A percentile compares a stretch with the other conserved stretches of the same genome.
Conservation (phyloP, 495 filamentous ascomycete genomes). For the Penicillium macrosclerotiorum region DNA sequence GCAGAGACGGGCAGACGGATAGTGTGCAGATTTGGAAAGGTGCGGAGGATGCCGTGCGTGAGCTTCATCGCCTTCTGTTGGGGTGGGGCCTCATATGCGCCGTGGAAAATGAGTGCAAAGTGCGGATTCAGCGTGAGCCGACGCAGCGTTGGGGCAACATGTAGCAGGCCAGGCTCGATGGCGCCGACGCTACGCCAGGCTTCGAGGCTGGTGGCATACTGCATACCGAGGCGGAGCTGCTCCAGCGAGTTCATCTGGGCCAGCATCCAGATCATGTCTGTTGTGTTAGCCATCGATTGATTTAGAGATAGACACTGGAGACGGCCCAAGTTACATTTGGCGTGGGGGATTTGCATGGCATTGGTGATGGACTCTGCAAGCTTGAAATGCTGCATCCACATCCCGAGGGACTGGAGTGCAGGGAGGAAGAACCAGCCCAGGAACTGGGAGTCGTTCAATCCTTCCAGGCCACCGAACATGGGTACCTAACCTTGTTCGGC, state of each 20-base stretch:
- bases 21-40: background rate
- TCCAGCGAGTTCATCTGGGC: background rate
- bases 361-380: no score
- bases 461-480: background rate
- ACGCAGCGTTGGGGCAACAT: no score
- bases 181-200: background rate
- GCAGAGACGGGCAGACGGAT: background rate
- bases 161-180: background rate
- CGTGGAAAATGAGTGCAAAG: no score
- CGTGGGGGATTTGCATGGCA: no score
- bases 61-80: background rate
- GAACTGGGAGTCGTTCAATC: background rate
- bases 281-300: background rate
- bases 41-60: background rate
- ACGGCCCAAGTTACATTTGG: no score
- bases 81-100: no score
- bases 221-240: background rate
- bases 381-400: background rate
- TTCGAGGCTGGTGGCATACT: background rate
- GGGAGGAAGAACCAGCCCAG: slow-evolving; percentile 8
- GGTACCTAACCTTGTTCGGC: background rate
- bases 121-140: no score
- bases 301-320: background rate
- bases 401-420: slow-evolving; percentile 9
- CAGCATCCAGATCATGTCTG: background rate